phyloP scores from a whole-genome alignment of 257 asterid species.

The Thymus quinquecostatus region DNA sequence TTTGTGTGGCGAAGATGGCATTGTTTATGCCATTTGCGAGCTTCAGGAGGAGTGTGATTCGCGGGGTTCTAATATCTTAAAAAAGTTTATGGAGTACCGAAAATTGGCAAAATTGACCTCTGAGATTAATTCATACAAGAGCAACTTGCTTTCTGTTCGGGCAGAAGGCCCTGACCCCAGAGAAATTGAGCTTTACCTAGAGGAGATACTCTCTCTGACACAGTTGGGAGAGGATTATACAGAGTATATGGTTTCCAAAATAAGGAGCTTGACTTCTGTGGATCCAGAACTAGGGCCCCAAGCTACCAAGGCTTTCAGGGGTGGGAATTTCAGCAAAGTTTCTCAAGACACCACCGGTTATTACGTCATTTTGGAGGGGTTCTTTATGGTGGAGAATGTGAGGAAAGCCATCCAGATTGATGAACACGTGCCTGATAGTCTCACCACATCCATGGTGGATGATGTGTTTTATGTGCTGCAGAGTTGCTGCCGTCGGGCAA shows the following conservation, averaged over 20 bases:
- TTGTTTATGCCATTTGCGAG: constrained; percentile 90
- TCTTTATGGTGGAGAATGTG: constrained; percentile 97
- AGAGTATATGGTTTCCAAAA: constrained; percentile 83
- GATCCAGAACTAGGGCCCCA: constrained; percentile 84
- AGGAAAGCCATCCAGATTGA: constrained; percentile 90
- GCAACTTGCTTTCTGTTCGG: constrained; percentile 67
- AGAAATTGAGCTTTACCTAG: constrained; percentile 85
- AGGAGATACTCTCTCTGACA: constrained; percentile 80
- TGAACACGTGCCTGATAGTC: constrained; percentile 88
- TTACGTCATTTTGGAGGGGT: constrained; percentile 92
- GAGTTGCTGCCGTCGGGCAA: constrained; percentile 91
- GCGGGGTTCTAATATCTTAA: constrained; percentile 73
- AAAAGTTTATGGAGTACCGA: constrained; percentile 78
- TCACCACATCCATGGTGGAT: constrained; percentile 97
- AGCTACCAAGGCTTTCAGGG: constrained; percentile 90
- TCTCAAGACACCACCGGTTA: constrained; percentile 87
- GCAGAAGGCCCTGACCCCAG: constrained; percentile 89
- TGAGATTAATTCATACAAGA: constrained; percentile 84
- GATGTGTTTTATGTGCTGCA: constrained; percentile 94
- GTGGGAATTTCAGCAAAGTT: constrained; percentile 85
- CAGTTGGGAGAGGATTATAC: constrained; percentile 96
- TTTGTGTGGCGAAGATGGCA: constrained; percentile 92
- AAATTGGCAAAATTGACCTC: constrained; percentile 72
- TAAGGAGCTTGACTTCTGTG: constrained; percentile 74
- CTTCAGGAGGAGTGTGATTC: constrained; percentile 96